phyloP scores from a whole-genome alignment of 108 stramenopile genomes.

The Seminavis robusta region DNA sequence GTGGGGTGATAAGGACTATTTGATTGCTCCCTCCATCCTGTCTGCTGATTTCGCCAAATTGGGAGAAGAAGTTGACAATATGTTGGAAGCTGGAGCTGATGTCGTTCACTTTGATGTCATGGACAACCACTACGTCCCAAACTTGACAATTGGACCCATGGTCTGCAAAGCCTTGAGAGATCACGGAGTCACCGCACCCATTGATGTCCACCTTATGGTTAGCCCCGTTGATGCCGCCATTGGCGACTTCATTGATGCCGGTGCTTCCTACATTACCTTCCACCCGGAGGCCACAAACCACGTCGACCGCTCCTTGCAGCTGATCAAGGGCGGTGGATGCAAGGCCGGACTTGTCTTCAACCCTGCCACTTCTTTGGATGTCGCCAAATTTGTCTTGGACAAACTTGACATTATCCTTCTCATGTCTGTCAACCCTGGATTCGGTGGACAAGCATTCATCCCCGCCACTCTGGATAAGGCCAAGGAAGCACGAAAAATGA shows the following conservation, averaged over 20 bases:
- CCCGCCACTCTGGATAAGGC: conserved; percentile 91
- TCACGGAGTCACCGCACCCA: conserved; percentile 97
- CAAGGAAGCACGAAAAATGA: conserved; percentile 91
- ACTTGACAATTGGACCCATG: conserved; percentile 98
- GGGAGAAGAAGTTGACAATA: conserved; percentile 97
- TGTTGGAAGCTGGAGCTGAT: conserved; percentile 96
- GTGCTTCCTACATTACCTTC: conserved; percentile 98
- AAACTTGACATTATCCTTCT: conserved; percentile 98
- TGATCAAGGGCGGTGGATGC: conserved; percentile 94
- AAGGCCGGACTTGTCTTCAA: conserved; percentile 98
- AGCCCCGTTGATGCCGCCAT: conserved; percentile 94
- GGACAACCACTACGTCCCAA: conserved; percentile 99
- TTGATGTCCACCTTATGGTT: conserved; percentile 99
- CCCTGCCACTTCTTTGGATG: conserved; percentile 93
- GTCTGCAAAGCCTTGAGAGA: conserved; percentile 98
- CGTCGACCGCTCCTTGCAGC: conserved; percentile 93
- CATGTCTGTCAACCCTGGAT: conserved; percentile 98
- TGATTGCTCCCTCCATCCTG: conserved; percentile 98
- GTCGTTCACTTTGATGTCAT: conserved; percentile 99
- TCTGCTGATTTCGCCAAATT: conserved; percentile 97
- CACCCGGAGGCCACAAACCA: conserved; percentile 97
- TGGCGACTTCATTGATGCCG: conserved; percentile 92
- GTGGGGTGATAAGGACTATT: conserved; percentile 93
- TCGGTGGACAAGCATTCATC: conserved; percentile 97
- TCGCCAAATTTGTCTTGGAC: conserved; percentile 89